Evolutionary conservation across 768 basidiomycete species (phyloP).

Genomic region (Leccinum longicurvipes): DNA sequence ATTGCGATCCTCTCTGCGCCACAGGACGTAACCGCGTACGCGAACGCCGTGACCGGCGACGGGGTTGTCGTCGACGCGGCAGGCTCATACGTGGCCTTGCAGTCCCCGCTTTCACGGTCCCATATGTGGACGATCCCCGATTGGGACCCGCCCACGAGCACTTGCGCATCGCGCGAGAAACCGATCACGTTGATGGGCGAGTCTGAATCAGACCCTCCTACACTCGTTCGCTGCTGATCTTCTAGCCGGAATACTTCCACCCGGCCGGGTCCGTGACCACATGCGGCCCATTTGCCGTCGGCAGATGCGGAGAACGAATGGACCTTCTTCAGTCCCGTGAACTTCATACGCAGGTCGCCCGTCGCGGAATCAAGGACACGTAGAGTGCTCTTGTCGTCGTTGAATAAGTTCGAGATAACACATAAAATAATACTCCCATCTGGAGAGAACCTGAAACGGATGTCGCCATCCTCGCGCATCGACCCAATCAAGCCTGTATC

Average conservation of each 20-base stretch:
- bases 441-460: constrained; percentile 9
- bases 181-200: not conserved
- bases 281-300: constrained; percentile 8
- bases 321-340: constrained; percentile 10
- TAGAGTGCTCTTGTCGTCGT: constrained; percentile 6
- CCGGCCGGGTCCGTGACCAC: constrained; percentile 1
- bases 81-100: constrained; percentile 1
- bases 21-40: not conserved
- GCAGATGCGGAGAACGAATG: constrained; percentile 1
- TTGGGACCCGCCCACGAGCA: constrained; percentile 20
- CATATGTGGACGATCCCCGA: constrained; percentile 16
- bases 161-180: constrained; percentile 16
- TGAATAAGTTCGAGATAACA: not conserved
- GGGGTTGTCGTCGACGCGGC: no score
- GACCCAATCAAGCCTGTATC: constrained; percentile 5
- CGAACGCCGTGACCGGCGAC: constrained; percentile 19
- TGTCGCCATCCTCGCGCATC: not conserved
- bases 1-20: constrained; percentile 4
- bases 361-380: constrained; percentile 9
- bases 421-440: constrained; percentile 10
- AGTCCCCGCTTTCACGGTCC: constrained; percentile 15
- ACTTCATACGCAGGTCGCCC: constrained; percentile 7
- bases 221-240: not conserved
- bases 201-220: not conserved
- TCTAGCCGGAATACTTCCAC: constrained; percentile 3